A percentile compares a stretch with the other conserved stretches of the same genome.
Evolutionary conservation across 176 grass and related monocot genomes (phyloP).

Genomic region (Melocanna baccifera): DNA sequence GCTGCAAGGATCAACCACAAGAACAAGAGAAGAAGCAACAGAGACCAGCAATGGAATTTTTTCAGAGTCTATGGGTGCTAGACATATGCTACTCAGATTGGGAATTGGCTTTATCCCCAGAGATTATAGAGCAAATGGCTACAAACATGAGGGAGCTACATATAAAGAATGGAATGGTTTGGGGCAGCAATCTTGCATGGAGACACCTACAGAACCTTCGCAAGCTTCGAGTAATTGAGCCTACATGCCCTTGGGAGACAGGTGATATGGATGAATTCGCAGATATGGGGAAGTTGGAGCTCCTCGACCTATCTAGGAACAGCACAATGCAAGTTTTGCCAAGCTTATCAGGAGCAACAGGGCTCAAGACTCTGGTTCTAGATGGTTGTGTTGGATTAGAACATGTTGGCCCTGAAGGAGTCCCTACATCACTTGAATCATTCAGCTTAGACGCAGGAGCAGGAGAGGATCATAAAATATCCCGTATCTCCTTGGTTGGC

Average conservation of each 20-base stretch:
- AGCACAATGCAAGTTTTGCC: background rate
- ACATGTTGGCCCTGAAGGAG: background rate
- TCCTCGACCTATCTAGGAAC: background rate
- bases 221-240: background rate
- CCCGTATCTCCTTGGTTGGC: too few relatives aligned
- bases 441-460: background rate
- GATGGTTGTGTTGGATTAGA: background rate
- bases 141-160: constrained; percentile 10
- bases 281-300: background rate
- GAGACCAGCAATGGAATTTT: background rate
- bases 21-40: background rate
- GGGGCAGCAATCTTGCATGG: background rate
- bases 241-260: background rate
- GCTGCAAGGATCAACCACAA: background rate
- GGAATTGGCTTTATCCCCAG: background rate
- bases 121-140: background rate
- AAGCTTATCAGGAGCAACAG: background rate
- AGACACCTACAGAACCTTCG: background rate
- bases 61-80: constrained; percentile 7
- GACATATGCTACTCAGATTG: background rate
- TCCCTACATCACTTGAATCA: background rate
- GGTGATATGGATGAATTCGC: background rate
- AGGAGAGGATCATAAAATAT: too few relatives aligned
- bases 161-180: background rate
- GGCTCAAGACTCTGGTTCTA: background rate